Base-by-base conservation (phyloP, 176 grass and related monocot species). In the Hordeum marinum region DNA sequence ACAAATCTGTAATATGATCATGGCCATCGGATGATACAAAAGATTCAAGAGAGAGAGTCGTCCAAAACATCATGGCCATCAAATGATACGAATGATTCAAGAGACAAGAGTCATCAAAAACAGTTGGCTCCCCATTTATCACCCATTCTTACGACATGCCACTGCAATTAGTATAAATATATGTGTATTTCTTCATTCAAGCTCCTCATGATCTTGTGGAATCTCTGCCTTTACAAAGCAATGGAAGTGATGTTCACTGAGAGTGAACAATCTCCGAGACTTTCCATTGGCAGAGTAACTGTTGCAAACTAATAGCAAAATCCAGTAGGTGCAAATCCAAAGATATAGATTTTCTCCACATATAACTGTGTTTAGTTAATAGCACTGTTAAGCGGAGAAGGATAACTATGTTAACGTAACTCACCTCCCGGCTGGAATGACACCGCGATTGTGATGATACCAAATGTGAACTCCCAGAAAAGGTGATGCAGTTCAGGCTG, bases 301-400 rank as follows among this genome's bases (percentile, higher is more conserved):
- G n/a, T 54, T 24, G 72, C 7, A 52, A 54, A 72, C 26, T 83
- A 64, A 45, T 67, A 18, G 23, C 52, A 88, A 78, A 71, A 37
- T 52, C 10, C 29, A 88, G 48, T 64, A 34, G 31, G 57, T 64
- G 54, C 8, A 54, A 79, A 60, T 79, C 12, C 14, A 75, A 58
- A 86, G 42, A 86, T 52, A 48, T 17, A 41, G 10, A 60, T 40
- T 65, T 37, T 36, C 4, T 46, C 5, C 14, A 63, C 55, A 48
- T 31, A 86, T 48, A 72, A 18, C 26, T 86, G 31, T 73, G 14
- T 57, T 73, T 31, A 14, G 32, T 31, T 29, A 25, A 40, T 87
- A 73, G 15, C 35, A 74, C 63, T 76, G 37, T 23, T 71, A 63
- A 40, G 64, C 31, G 46, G 13, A 57, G 20, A 83, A 79, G 36